These are phyloP conservation scores for Cokeromyces recurvatus DNA, from an alignment of 371 early-diverging fungal genomes.

Conservation along the genomic window DNA sequence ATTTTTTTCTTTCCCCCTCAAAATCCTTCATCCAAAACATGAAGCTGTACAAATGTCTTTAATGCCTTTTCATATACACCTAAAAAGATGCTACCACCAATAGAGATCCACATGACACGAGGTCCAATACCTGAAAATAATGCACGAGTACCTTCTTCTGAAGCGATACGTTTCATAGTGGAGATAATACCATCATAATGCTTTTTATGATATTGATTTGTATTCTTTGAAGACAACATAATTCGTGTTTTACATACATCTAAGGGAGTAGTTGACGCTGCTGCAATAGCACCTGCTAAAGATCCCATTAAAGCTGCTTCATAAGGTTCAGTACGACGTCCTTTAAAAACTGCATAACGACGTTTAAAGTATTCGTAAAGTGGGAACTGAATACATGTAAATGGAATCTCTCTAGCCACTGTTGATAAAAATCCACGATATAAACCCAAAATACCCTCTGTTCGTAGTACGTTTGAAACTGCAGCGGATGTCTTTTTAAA, in stretches of 20 bases:
- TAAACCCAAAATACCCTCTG: slow-evolving; percentile 82
- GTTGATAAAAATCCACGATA: slow-evolving; percentile 91
- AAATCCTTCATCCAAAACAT: slow-evolving; percentile 27
- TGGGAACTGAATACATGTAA: slow-evolving; percentile 95
- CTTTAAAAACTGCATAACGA: slow-evolving; percentile 37
- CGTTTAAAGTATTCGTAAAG: slow-evolving; percentile 88
- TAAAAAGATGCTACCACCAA: slow-evolving; percentile 94
- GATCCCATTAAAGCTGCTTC: slow-evolving; percentile 89
- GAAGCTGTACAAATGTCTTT: slow-evolving; percentile 43
- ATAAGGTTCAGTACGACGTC: slow-evolving; percentile 60
- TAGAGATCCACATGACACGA: slow-evolving; percentile 91
- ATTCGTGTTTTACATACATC: slow-evolving; percentile 92
- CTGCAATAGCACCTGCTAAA: slow-evolving; percentile 88
- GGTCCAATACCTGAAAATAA: slow-evolving; percentile 89
- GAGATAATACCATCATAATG: slow-evolving; percentile 68
- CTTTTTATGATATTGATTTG: slow-evolving; percentile 9
- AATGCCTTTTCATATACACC: slow-evolving; percentile 89
- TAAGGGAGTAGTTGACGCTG: slow-evolving; percentile 87
- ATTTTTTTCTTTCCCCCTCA: too few relatives aligned
- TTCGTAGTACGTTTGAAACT: slow-evolving; percentile 52
- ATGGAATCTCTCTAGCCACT: slow-evolving; percentile 90
- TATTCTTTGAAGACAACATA: slow-evolving; percentile 63
- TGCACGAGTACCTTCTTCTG: slow-evolving; percentile 76
- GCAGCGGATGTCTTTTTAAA: slow-evolving; percentile 61
- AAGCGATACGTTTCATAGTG: slow-evolving; percentile 69